Evolutionary conservation across 1,284 basidiomycete genomes (phyloP), one percentile per base, ranked within the genome.

Genomic region (Ganoderma meredithae): DNA sequence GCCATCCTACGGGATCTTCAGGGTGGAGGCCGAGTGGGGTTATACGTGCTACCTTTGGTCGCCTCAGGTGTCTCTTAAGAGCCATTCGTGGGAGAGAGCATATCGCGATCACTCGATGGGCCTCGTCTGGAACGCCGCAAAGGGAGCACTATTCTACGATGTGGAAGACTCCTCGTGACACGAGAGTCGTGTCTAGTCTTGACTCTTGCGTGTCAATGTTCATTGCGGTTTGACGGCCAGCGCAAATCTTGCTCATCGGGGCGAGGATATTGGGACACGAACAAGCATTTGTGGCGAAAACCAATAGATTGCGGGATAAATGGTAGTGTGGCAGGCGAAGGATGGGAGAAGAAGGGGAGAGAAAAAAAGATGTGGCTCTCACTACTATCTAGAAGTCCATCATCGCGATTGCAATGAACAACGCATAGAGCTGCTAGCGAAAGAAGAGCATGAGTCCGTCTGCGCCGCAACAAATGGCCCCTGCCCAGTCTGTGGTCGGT

Each of bases 341-440:
- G n/a, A 62, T 17, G 40, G 12, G 47, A 6, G n/a, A 40, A 8
- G 22, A 27, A 44, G 13, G 25, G 10, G 27, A 33, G 27, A 53
- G 25, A 56, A 5, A 36, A 60, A 68, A 49, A 52, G 64, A 77
- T 87, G 83, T 87, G 76, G 83, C 85, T 86, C 83, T 75, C 84
- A 81, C 85, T 81, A 86, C 86, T 87, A 87, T 87, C 85, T 87
- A 86, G 85, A 83, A 86, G 82, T 80, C 83, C 84, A 83, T 87
- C 84, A 86, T 87, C 74, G 81, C 80, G 76, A 73, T 63, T 69
- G 71, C 44, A 66, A 69, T 69, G 70, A 72, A 72, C 73, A 74
- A 74, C 72, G 76, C 79, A 76, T 81, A 82, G 79, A 78, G 81
- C 77, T 83, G 83, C 83, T 83, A 84, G 83, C 83, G 83, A 84